phyloP scores from a whole-genome alignment of 2,329 filamentous ascomycete species.

The Aspergillus ustus region DNA sequence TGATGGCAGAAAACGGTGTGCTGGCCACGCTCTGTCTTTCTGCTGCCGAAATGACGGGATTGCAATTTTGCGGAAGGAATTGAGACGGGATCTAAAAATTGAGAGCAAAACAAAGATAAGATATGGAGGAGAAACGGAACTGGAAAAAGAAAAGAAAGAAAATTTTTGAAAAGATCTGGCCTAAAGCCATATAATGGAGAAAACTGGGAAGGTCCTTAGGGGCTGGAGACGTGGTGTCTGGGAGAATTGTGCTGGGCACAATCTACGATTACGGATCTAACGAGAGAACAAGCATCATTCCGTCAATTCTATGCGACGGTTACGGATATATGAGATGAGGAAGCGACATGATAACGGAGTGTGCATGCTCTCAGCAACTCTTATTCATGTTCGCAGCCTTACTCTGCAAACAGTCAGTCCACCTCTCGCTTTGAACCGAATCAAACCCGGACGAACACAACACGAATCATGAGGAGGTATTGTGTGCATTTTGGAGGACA shows the following conservation, averaged over 20 bases:
- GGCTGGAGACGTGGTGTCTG: neutral
- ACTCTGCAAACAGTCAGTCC: constrained; percentile 10
- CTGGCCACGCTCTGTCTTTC: constrained; percentile 25
- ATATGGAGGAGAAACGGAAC: neutral
- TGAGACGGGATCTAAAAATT: neutral
- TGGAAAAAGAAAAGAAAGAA: constrained; percentile 13
- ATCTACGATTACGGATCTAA: neutral
- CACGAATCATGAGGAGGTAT: constrained; percentile 10
- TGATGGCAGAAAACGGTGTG: constrained; percentile 26
- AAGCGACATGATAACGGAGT: constrained; percentile 39
- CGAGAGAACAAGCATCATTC: constrained; percentile 5
- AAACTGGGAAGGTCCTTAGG: neutral
- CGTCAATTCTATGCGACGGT: constrained; percentile 25
- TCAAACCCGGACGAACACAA: neutral
- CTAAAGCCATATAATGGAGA: neutral
- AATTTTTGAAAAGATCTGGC: constrained; percentile 7
- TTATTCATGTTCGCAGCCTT: constrained; percentile 8
- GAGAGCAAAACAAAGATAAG: constrained; percentile 2
- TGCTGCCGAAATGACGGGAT: neutral
- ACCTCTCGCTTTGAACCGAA: constrained; percentile 16
- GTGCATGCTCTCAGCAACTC: constrained; percentile 26
- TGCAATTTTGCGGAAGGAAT: neutral
- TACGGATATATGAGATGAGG: constrained; percentile 36
- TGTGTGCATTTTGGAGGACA: constrained; percentile 22
- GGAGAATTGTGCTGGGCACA: constrained; percentile 9